Percentiles rank a stretch among this genome's conserved stretches.
Evolutionary conservation across 2,329 filamentous ascomycete species (phyloP).

Genomic region (Nemania bipapillata): DNA sequence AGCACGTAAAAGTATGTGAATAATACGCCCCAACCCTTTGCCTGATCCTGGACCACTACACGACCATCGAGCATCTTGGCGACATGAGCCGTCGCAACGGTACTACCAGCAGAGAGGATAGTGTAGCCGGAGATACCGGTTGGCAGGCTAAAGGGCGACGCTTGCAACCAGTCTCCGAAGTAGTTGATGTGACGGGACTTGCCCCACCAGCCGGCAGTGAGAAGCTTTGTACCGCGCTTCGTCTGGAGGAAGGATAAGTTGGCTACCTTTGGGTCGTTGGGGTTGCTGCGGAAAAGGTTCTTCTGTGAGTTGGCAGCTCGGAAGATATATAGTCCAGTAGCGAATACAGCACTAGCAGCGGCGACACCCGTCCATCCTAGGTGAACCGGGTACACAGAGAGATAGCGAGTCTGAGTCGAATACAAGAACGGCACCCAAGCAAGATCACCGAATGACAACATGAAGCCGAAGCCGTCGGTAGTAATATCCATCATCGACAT

Average conservation of each 20-base stretch:
- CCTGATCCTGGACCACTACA: constrained; percentile 75
- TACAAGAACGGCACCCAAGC: constrained; percentile 94
- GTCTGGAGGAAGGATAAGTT: constrained; percentile 90
- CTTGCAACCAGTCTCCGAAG: constrained; percentile 92
- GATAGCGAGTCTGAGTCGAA: constrained; percentile 83
- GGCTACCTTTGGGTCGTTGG: constrained; percentile 80
- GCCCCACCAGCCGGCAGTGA: constrained; percentile 42
- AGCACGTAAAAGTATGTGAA: constrained; percentile 95
- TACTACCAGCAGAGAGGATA: constrained; percentile 68
- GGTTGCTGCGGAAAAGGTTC: constrained; percentile 90
- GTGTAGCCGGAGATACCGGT: constrained; percentile 83
- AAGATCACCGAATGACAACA: constrained; percentile 92
- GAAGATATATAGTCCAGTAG: constrained; percentile 86
- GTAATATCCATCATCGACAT: constrained; percentile 95
- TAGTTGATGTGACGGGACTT: constrained; percentile 90
- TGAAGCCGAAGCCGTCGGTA: constrained; percentile 92
- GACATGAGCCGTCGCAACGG: constrained; percentile 60
- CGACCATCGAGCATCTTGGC: constrained; percentile 69
- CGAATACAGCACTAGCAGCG: constrained; percentile 73
- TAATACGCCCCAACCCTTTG: constrained; percentile 83
- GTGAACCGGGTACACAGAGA: constrained; percentile 80
- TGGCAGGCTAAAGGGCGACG: constrained; percentile 88
- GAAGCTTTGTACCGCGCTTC: constrained; percentile 78
- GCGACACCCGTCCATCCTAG: constrained; percentile 75
- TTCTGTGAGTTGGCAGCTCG: constrained; percentile 92